Percentiles rank a stretch among this genome's conserved stretches.
These are phyloP conservation scores for Magnaporthiopsis incrustans DNA, from an alignment of 2,329 filamentous ascomycete species.

Conservation along the genomic window DNA sequence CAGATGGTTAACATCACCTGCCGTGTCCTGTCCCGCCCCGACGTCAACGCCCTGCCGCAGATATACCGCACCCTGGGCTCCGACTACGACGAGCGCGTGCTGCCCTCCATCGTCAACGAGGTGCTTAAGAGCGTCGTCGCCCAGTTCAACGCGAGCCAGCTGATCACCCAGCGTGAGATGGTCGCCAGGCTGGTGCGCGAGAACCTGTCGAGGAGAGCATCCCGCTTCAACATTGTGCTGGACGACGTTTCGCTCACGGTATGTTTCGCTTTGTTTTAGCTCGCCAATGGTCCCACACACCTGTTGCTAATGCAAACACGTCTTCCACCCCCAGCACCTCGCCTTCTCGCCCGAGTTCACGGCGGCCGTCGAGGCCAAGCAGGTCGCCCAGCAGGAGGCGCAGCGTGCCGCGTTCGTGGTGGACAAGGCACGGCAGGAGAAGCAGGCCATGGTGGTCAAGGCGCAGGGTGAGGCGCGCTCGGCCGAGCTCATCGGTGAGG, in stretches of 20 bases:
- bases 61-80: slow-evolving; percentile 94
- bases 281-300: not conserved
- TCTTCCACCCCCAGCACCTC: slow-evolving; percentile 43
- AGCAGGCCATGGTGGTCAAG: slow-evolving; percentile 97
- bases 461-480: slow-evolving; percentile 98
- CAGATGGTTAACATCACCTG: slow-evolving; percentile 99
- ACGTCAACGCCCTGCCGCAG: slow-evolving; percentile 81
- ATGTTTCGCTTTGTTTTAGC: slow-evolving; percentile 17
- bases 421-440: slow-evolving; percentile 98
- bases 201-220: slow-evolving; percentile 82
- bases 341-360: slow-evolving; percentile 69
- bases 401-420: slow-evolving; percentile 96
- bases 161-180: slow-evolving; percentile 98
- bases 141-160: slow-evolving; percentile 95
- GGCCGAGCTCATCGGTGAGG: slow-evolving; percentile 94
- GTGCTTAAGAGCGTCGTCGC: slow-evolving; percentile 97
- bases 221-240: slow-evolving; percentile 92
- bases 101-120: slow-evolving; percentile 97
- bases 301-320: not conserved
- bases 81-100: slow-evolving; percentile 94
- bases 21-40: slow-evolving; percentile 90
- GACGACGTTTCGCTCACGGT: slow-evolving; percentile 97
- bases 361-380: slow-evolving; percentile 65
- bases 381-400: slow-evolving; percentile 81
- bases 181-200: slow-evolving; percentile 87